Evolutionary conservation across 202 grass and related monocot genomes (phyloP).

Genomic region (Sporobolus alterniflorus): DNA sequence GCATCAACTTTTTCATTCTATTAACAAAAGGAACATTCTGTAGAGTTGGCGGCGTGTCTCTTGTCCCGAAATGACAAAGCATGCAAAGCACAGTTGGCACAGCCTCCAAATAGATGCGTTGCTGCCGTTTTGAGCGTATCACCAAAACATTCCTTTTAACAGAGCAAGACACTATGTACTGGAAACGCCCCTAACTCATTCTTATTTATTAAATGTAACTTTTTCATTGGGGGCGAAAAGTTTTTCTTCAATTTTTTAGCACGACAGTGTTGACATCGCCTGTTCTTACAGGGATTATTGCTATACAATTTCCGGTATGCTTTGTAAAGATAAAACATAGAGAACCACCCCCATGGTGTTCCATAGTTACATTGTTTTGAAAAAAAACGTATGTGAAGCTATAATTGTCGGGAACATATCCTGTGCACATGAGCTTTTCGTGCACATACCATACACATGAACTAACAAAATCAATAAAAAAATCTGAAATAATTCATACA

Average conservation of each 20-base stretch:
- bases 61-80: slow-evolving; percentile 29
- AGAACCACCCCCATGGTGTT: background rate
- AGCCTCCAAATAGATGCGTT: slow-evolving; percentile 26
- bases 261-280: background rate
- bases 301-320: background rate
- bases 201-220: slow-evolving; percentile 23
- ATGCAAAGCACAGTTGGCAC: background rate
- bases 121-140: slow-evolving; percentile 10
- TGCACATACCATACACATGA: too few relatives aligned
- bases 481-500: too few relatives aligned
- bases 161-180: slow-evolving; percentile 29
- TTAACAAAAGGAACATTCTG: slow-evolving; percentile 42
- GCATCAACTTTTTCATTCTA: slow-evolving; percentile 42
- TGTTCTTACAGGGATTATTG: background rate
- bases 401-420: too few relatives aligned
- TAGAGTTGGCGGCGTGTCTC: slow-evolving; percentile 5
- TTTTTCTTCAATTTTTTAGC: background rate
- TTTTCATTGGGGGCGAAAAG: background rate
- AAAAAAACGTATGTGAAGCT: background rate
- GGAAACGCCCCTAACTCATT: slow-evolving; percentile 39
- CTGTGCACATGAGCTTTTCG: too few relatives aligned
- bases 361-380: background rate
- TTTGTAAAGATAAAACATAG: background rate
- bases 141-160: slow-evolving; percentile 17
- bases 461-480: too few relatives aligned